Base-by-base conservation (phyloP, 2,329 filamentous ascomycete genomes). In the Malbranchea cinnamomea region DNA sequence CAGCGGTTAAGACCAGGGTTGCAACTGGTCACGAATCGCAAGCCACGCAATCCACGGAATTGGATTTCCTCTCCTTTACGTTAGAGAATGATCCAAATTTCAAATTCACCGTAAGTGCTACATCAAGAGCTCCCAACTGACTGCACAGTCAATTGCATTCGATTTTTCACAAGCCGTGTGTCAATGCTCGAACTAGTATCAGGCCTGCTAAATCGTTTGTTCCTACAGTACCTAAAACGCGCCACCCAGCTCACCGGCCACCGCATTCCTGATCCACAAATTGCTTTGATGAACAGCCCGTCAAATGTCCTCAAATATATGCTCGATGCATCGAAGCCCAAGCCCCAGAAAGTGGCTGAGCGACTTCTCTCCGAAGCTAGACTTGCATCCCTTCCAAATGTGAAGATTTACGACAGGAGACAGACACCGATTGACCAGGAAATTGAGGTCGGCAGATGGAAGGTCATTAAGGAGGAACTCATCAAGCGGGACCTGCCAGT, bases 211-310 rank as follows among this genome's bases (percentile, higher is more conserved):
- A 39, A 40, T 26, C 17, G 14, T 20, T 4, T n/a, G 10, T 18
- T 13, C 18, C 15, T 41, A n/a, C n/a, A 94, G 85, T 66, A 89
- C 40, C 60, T 75, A 45, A 92, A 93, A 59, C 76, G 82, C 35
- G 60, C 84, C 37, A 72, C 78, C 51, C 79, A 89, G 51, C 64
- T 92, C 36, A 85, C 78, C n/a, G 81, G 82, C 37, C 70, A 74
- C 37, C 68, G 71, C 35, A 63, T 93, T 40, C 64, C 78, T 10
- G 87, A 94, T 54, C 62, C 70, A 26, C 66, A 68, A 41, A 67
- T 91, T 37, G 57, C 60, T 28, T 58, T 62, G 25, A 61, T 72
- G 37, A 54, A 53, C 30, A 74, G 65, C 6, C 60, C 72, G 21
- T 59, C 62, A 32, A 52, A 64, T 16, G 52, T 81, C 30, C 53